Conservation (phyloP, 495 filamentous ascomycete genomes). For the Amniculicola lignicola region DNA sequence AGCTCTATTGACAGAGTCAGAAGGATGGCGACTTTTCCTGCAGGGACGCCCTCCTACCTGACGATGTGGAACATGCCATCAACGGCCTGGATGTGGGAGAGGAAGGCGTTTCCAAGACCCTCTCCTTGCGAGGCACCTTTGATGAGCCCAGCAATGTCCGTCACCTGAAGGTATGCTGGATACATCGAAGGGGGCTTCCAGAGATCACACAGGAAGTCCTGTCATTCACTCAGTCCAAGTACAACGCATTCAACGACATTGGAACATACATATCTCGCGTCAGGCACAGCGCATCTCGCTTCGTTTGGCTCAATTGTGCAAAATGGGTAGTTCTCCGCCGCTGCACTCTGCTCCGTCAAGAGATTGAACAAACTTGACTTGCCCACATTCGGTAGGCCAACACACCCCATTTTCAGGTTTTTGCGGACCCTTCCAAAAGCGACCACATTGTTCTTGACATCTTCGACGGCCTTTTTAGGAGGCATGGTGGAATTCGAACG, state of each 20-base stretch:
- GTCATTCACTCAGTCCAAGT: neutral
- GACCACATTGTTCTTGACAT: conserved; percentile 31
- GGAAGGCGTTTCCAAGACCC: conserved; percentile 37
- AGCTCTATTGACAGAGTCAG: conserved; percentile 4
- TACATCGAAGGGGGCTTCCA: conserved; percentile 37
- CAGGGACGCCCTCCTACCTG: neutral
- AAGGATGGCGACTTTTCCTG: neutral
- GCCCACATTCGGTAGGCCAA: conserved; percentile 41
- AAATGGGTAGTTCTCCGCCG: conserved; percentile 38
- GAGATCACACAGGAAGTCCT: conserved; percentile 34
- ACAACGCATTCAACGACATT: neutral
- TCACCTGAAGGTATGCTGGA: conserved; percentile 37
- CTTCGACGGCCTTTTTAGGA: conserved; percentile 33
- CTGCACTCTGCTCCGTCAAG: conserved; percentile 34
- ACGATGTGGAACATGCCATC: conserved; percentile 39
- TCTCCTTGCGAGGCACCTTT: conserved; percentile 37
- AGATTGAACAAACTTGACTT: conserved; percentile 41
- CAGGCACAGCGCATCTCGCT: conserved; percentile 36
- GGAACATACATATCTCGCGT: conserved; percentile 31
- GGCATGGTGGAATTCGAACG: conserved; percentile 22
- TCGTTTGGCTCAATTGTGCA: conserved; percentile 40
- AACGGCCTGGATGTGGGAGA: conserved; percentile 37
- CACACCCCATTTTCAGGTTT: conserved; percentile 39
- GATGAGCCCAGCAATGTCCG: conserved; percentile 39
- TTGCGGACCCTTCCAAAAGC: conserved; percentile 35